phyloP scores from a whole-genome alignment of 2,329 filamentous ascomycete genomes.

The Cadophora sp. region DNA sequence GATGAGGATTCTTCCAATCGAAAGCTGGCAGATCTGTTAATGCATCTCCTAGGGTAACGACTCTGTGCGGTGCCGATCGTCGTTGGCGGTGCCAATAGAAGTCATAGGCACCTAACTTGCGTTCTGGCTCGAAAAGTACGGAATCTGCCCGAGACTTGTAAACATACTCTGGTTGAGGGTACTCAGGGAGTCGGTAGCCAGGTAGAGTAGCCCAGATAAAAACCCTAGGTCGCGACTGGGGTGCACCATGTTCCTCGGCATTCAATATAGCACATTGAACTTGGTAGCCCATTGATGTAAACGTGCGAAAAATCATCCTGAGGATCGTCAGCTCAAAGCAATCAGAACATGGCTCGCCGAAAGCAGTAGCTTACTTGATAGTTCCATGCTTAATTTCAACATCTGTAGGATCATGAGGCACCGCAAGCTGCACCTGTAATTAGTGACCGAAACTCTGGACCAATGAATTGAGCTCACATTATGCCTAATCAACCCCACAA shows the following conservation, averaged over 20 bases:
- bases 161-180: constrained; percentile 27
- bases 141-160: not conserved
- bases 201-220: constrained; percentile 33
- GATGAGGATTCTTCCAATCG: constrained; percentile 29
- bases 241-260: constrained; percentile 25
- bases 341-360: no score
- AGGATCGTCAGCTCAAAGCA: not conserved
- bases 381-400: constrained; percentile 25
- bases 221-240: constrained; percentile 28
- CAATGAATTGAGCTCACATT: constrained; percentile 13
- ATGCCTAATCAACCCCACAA: constrained; percentile 24
- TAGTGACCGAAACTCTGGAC: not conserved
- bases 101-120: not conserved
- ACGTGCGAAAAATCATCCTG: constrained; percentile 33
- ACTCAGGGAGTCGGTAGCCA: constrained; percentile 29
- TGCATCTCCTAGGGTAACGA: constrained; percentile 27
- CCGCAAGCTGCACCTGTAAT: constrained; percentile 13
- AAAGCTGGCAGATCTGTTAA: constrained; percentile 31
- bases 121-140: not conserved
- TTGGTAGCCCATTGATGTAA: constrained; percentile 35
- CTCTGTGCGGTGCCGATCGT: constrained; percentile 26
- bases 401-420: not conserved
- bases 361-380: constrained; percentile 15
- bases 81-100: constrained; percentile 19
- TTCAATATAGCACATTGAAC: constrained; percentile 30